A percentile compares a stretch with the other conserved stretches of the same genome.
These are phyloP conservation scores for Geranomyces variabilis DNA, from an alignment of 192 early-diverging fungal species.

Conservation along the genomic window DNA sequence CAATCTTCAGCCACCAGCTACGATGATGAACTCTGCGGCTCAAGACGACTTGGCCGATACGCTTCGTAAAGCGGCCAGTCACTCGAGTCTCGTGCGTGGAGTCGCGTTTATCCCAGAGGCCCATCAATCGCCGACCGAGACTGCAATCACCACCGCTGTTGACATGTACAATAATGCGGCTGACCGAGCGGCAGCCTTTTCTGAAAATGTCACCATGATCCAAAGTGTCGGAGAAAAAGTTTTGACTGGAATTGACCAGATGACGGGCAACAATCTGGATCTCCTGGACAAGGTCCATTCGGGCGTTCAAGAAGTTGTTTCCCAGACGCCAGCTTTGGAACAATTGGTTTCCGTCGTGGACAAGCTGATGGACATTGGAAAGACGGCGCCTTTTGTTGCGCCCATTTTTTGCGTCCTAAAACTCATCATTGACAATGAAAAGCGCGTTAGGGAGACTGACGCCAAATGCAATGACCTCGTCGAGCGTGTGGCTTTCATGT, in stretches of 20 bases:
- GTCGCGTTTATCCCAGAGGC: not conserved
- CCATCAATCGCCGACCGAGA: not conserved
- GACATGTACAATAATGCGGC: not conserved
- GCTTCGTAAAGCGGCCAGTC: not conserved
- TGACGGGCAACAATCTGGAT: constrained; percentile 4
- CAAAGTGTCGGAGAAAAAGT: not conserved
- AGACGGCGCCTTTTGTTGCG: constrained; percentile 50
- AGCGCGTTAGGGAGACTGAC: constrained; percentile 51
- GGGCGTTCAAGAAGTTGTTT: not conserved
- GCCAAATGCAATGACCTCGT: constrained; percentile 56
- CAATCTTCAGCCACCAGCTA: no score
- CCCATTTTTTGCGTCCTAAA: constrained; percentile 57
- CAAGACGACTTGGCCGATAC: not conserved
- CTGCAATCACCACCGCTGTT: not conserved
- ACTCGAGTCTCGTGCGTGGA: not conserved
- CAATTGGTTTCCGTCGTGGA: constrained; percentile 14
- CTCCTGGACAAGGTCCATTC: not conserved
- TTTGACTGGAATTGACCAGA: not conserved
- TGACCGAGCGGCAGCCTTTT: not conserved
- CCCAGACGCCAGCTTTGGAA: constrained; percentile 19
- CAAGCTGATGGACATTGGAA: constrained; percentile 21
- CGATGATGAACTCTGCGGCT: no score
- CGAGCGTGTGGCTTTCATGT: constrained; percentile 63
- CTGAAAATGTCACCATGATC: not conserved
- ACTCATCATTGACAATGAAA: constrained; percentile 59